Evolutionary conservation across 139 green algal species (phyloP).

Genomic region (Picochlorum sp.): DNA sequence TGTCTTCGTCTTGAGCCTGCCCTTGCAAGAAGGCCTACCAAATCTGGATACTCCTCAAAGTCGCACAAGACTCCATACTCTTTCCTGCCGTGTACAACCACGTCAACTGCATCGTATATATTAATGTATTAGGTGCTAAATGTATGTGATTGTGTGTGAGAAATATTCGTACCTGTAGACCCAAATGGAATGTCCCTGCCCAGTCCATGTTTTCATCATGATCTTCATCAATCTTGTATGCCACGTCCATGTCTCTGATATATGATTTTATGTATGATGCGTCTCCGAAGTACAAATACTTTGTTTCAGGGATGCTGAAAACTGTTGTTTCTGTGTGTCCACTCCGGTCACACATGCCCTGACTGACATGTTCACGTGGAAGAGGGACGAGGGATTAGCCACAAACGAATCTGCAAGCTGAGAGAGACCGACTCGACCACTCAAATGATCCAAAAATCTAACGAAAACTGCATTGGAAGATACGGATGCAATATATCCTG

Average conservation of each 20-base stretch:
- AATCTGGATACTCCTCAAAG: constrained; percentile 48
- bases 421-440: constrained; percentile 58
- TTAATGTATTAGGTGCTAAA: background rate
- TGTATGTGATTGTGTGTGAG: too few species aligned
- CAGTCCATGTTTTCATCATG: constrained; percentile 17
- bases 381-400: constrained; percentile 52
- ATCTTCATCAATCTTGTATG: constrained; percentile 9
- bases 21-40: constrained; percentile 40
- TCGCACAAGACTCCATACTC: constrained; percentile 68
- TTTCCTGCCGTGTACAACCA: constrained; percentile 44
- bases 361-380: constrained; percentile 63
- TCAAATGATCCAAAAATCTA: constrained; percentile 65
- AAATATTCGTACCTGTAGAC: background rate
- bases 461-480: constrained; percentile 73
- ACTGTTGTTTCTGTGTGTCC: constrained; percentile 25
- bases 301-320: constrained; percentile 53
- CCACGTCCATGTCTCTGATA: constrained; percentile 45
- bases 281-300: constrained; percentile 33
- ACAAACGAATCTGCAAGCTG: constrained; percentile 76
- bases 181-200: constrained; percentile 10
- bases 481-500: constrained; percentile 74
- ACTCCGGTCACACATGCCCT: constrained; percentile 39
- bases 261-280: constrained; percentile 29
- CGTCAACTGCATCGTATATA: constrained; percentile 15
- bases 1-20: constrained; percentile 14